Base-by-base conservation (phyloP, 306 rosid species). In the Fragaria nilgerrensis region DNA sequence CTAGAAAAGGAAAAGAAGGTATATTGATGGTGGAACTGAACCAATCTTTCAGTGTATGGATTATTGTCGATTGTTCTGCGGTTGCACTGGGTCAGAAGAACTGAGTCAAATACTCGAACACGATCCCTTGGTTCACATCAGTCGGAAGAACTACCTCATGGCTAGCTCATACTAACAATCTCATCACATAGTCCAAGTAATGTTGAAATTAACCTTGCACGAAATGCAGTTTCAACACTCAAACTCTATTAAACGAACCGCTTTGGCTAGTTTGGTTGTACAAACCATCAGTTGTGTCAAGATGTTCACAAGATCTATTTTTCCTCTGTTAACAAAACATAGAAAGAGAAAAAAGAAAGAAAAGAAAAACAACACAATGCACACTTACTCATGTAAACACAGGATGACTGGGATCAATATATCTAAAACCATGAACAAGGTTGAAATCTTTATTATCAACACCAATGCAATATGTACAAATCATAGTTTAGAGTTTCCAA, bases 381-480 rank as follows among this genome's bases (percentile, higher is more conserved):
- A 3, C 32, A 9, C 29, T 5, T 17, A 1, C 4, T 22, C 3
- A 22, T 22, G 32, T 25, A 20, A 53, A 56, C 61, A 55, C n/a
- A n/a, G 13, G 61, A 55, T 9, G 63, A n/a, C 7, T 9, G 34
- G 64, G 63, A 56, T 48, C 20, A 16, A 48, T 56, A 55, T 8
- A 53, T 22, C 34, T 23, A 23, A 25, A 59, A 39, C 75, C 61
- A 53, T n/a, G 70, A 37, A 79, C 62, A 72, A 15, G 20, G 49
- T 13, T 62, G 74, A 34, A 29, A 66, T 58, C 32, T 43, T 75
- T 58, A 77, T 73, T 78, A 14, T 27, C 0, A 50, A 70, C 50
- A 72, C 77, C 68, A 49, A 58, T 8, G 8, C 62, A 71, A 68
- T 79, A 78, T 77, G 48, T 74, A 72, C 79, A 64, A 50, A 67